Evolutionary conservation across 2,329 filamentous ascomycete species (phyloP).

Genomic region (Pyricularia sp.): DNA sequence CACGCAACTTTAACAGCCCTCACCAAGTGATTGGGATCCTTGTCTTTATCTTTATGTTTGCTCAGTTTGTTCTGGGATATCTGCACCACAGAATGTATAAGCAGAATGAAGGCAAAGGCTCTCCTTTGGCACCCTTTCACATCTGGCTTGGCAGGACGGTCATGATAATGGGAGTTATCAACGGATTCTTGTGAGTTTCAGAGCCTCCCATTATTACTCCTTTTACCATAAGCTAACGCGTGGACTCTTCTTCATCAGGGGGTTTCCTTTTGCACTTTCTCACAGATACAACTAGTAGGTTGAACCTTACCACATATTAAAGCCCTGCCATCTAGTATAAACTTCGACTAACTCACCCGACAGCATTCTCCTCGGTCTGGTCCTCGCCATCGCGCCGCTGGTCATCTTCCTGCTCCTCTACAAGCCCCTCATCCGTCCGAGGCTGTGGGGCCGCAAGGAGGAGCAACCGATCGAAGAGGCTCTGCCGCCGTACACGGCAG

Average conservation of each 20-base stretch:
- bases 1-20: slow-evolving; percentile 38
- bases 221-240: slow-evolving; percentile 6
- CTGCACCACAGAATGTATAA: slow-evolving; percentile 46
- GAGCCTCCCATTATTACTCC: background rate
- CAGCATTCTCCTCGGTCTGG: slow-evolving; percentile 36
- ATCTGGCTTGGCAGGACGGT: slow-evolving; percentile 47
- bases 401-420: slow-evolving; percentile 26
- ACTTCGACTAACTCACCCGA: slow-evolving; percentile 12
- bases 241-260: slow-evolving; percentile 23
- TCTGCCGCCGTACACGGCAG: slow-evolving; percentile 6
- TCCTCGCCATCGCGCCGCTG: slow-evolving; percentile 33
- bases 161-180: slow-evolving; percentile 42
- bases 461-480: slow-evolving; percentile 6
- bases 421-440: slow-evolving; percentile 21
- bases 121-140: slow-evolving; percentile 29
- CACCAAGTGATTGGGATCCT: slow-evolving; percentile 53
- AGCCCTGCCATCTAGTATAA: background rate
- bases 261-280: slow-evolving; percentile 47
- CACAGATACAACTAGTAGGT: slow-evolving; percentile 20
- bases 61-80: slow-evolving; percentile 44
- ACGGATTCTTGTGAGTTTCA: slow-evolving; percentile 43
- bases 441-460: slow-evolving; percentile 9
- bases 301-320: background rate
- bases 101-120: slow-evolving; percentile 36
- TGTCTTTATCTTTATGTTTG: slow-evolving; percentile 39